Conservation (phyloP, 2,329 filamentous ascomycete species). For the Fusarium sp. region DNA sequence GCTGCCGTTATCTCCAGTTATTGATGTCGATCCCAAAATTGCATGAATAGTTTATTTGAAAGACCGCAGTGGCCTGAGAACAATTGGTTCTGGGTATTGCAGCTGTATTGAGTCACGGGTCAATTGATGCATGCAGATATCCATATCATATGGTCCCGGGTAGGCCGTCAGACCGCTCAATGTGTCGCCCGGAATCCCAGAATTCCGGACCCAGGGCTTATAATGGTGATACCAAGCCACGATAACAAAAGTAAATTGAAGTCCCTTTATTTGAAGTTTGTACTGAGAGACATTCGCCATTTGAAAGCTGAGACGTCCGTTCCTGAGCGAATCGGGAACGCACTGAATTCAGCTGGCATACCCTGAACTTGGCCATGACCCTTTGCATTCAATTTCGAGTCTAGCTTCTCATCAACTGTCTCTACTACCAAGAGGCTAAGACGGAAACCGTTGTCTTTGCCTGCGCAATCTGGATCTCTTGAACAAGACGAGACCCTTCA, state of each 20-base stretch:
- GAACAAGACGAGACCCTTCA: not conserved
- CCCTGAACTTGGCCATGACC: slow-evolving; percentile 4
- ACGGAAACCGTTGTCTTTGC: slow-evolving; percentile 20
- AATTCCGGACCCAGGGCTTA: not conserved
- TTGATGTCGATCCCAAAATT: not conserved
- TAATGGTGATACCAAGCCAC: slow-evolving; percentile 7
- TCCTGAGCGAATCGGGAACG: not conserved
- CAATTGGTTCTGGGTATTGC: not conserved
- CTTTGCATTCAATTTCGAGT: not conserved
- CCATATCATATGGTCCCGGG: not conserved
- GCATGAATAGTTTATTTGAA: not conserved
- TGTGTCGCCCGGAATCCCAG: not conserved
- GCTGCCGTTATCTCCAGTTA: not conserved
- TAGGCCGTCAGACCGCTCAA: not conserved
- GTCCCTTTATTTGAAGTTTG: slow-evolving; percentile 1
- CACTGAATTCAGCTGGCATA: slow-evolving; percentile 4
- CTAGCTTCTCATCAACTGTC: not conserved
- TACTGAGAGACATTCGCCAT: not conserved
- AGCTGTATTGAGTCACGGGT: not conserved
- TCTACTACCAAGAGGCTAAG: slow-evolving; percentile 16
- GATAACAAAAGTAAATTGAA: not conserved
- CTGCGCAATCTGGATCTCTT: slow-evolving; percentile 1
- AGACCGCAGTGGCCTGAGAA: not conserved
- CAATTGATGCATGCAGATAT: not conserved
- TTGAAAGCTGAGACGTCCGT: not conserved